phyloP scores from a whole-genome alignment of 352 stramenopile species.

The Phytophthora crassamura region DNA sequence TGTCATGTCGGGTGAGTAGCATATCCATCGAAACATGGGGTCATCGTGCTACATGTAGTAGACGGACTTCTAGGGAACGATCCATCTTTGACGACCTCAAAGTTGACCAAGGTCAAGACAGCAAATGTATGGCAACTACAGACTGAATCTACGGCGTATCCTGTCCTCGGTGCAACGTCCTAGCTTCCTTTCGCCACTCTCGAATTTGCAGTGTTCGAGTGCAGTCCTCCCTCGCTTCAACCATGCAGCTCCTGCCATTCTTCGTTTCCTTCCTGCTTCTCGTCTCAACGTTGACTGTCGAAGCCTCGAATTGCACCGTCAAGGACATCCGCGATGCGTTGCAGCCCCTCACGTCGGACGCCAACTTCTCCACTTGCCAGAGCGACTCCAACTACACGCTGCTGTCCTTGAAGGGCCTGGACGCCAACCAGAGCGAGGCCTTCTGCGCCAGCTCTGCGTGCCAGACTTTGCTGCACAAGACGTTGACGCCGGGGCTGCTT shows the following conservation, averaged over 20 bases:
- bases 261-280: slow-evolving; percentile 11
- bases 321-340: slow-evolving; percentile 4
- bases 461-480: slow-evolving; percentile 23
- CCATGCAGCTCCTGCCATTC: slow-evolving; percentile 5
- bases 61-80: no score
- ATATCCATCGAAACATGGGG: slow-evolving; percentile 6
- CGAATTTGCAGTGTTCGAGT: slow-evolving; percentile 8
- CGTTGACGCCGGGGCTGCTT: slow-evolving; percentile 6
- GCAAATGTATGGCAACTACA: no score
- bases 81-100: no score
- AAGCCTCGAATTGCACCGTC: slow-evolving; percentile 25
- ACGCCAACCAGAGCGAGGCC: slow-evolving; percentile 8
- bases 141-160: no score
- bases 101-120: no score
- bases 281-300: background rate
- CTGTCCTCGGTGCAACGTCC: no score
- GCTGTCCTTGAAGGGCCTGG: slow-evolving; percentile 9
- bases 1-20: slow-evolving; percentile 13
- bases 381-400: slow-evolving; percentile 34
- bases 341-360: slow-evolving; percentile 5
- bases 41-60: no score
- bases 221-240: background rate
- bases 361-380: slow-evolving; percentile 23
- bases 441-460: slow-evolving; percentile 36
- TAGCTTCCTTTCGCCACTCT: slow-evolving; percentile 10